Evolutionary conservation across 768 basidiomycete genomes (phyloP), one percentile per base, ranked within the genome.

Genomic region (Agaricus subrufescens): DNA sequence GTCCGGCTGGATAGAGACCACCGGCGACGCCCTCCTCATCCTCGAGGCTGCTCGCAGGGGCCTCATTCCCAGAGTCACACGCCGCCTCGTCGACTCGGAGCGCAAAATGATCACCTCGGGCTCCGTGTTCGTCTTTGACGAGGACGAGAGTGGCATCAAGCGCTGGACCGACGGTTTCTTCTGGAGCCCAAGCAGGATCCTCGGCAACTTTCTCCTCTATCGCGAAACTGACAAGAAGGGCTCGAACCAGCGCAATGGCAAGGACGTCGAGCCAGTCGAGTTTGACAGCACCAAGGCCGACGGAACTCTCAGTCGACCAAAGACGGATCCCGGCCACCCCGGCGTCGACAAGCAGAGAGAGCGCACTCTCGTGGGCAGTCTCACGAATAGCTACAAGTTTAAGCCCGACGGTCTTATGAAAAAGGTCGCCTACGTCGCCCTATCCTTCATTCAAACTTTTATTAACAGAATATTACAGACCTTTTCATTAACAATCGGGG

Each of bases 81-180:
- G 95, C 42, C 84, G 95, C 40, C 83, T 98, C 50, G 91, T 94
- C 59, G 95, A 97, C 67, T 81, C 89, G 31, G 95, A 98, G 70
- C 83, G 93, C 56, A 87, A 85, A 65, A 91, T 96, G 87, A 94
- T 98, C 68, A 86, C 86, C 15, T 90, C 87, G 5, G 95, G 95
- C 55, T 90, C 89, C 6, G 93, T 98, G 10, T 98, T 98, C 64
- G 95, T 97, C 61, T 98, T 97, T 66, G 93, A 98, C 70, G 95
- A 97, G 75, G 89, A 93, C 64, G 94, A 96, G 73, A 93, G 91
- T 65, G 94, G 94, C 27, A 98, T 98, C 75, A 96, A 95, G 75
- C 82, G 95, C 44, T 97, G 94, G 91, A 98, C 95, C 1, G 95
- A 98, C 72, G 94, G 94, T n/a, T 87, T 91, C 67, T 89, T 89